These are phyloP conservation scores for Rhizopogon salebrosus DNA, from an alignment of 768 basidiomycete species.

Conservation along the genomic window DNA sequence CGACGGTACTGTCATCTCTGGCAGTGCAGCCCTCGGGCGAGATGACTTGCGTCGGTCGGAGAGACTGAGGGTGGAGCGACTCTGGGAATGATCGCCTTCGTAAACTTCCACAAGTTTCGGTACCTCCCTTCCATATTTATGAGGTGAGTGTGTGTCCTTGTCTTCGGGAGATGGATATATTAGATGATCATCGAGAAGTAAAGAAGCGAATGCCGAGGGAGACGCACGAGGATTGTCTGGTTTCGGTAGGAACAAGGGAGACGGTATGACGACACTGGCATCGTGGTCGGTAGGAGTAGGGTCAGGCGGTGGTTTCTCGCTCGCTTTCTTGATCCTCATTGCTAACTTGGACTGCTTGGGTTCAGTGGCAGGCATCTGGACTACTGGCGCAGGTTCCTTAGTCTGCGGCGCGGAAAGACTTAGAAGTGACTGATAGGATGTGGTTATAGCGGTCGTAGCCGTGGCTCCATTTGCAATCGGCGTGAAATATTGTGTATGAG, in stretches of 20 bases:
- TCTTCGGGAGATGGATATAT: constrained; percentile 27
- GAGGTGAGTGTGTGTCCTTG: constrained; percentile 28
- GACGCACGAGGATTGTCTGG: constrained; percentile 58
- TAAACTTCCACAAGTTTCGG: constrained; percentile 24
- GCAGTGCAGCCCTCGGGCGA: constrained; percentile 19
- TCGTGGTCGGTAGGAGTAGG: constrained; percentile 37
- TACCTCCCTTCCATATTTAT: constrained; percentile 29
- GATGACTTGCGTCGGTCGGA: constrained; percentile 9
- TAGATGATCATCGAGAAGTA: constrained; percentile 55
- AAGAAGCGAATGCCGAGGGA: constrained; percentile 73
- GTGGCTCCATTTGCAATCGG: constrained; percentile 80
- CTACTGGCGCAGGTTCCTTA: constrained; percentile 14
- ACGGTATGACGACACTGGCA: constrained; percentile 27
- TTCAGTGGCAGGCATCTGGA: constrained; percentile 27
- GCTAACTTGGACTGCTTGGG: constrained; percentile 69
- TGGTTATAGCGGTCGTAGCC: constrained; percentile 83
- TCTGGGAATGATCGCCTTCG: constrained; percentile 23
- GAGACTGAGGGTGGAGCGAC: constrained; percentile 20
- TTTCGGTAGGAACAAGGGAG: constrained; percentile 56
- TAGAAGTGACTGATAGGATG: constrained; percentile 68
- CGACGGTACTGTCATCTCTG: constrained; percentile 29
- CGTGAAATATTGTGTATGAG: constrained; percentile 65
- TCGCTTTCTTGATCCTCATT: constrained; percentile 61
- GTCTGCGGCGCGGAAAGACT: constrained; percentile 41
- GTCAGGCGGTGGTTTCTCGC: constrained; percentile 35